phyloP scores from a whole-genome alignment of 1,139 yeast genomes.

The Pneumocystis carinii region DNA sequence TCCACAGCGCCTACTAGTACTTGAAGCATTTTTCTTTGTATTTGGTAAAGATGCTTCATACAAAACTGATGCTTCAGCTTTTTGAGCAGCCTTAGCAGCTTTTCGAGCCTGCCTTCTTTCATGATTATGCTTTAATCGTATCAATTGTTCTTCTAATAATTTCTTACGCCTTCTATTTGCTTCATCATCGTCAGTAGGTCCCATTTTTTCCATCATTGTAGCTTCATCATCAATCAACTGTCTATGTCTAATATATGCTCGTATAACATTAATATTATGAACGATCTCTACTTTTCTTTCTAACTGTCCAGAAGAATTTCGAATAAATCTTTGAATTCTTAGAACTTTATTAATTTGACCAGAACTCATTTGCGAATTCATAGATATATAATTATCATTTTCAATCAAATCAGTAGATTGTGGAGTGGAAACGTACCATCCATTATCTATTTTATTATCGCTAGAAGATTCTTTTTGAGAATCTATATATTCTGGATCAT shows the following conservation, averaged over 20 bases:
- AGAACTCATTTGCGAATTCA: conserved; percentile 22
- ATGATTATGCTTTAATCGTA: conserved; percentile 62
- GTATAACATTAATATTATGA: conserved; percentile 72
- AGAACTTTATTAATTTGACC: conserved; percentile 33
- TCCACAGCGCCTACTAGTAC: conserved; percentile 27
- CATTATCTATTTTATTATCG: neutral
- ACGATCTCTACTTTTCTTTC: conserved; percentile 70
- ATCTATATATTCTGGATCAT: neutral
- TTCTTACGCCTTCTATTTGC: conserved; percentile 65
- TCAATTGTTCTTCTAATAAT: conserved; percentile 69
- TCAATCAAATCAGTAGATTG: conserved; percentile 18
- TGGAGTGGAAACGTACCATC: neutral
- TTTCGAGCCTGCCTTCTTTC: conserved; percentile 47
- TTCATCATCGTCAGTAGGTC: conserved; percentile 75
- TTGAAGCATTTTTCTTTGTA: conserved; percentile 47
- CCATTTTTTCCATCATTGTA: conserved; percentile 42
- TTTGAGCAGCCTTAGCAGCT: conserved; percentile 27
- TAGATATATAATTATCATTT: conserved; percentile 25
- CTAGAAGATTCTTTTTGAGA: neutral
- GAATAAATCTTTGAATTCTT: conserved; percentile 61
- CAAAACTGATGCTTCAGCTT: conserved; percentile 21
- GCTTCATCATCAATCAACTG: conserved; percentile 51
- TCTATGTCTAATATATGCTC: conserved; percentile 68
- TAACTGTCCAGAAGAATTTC: conserved; percentile 73
- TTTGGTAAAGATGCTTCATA: conserved; percentile 9